Base-by-base conservation (phyloP, 371 early-diverging fungal genomes). In the Spraguea lophii region DNA sequence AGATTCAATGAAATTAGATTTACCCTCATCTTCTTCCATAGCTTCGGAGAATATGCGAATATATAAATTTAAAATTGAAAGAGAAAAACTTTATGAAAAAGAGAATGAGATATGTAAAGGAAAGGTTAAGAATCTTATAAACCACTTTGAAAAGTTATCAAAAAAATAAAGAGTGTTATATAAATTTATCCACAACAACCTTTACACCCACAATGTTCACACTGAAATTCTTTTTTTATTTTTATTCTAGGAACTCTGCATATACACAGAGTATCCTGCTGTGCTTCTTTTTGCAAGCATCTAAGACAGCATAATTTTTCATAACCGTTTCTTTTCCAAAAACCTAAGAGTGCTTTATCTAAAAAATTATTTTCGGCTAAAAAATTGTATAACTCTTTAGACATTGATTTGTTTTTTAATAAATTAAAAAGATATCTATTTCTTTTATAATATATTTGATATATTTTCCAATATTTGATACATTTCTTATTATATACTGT, bases 291-390 rank as follows among this genome's bases (percentile, higher is more conserved):
- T 59, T 92, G 92, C 43, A 92, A 83, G 66, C 95, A 93, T 42
- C 85, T 75, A 49, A 91, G 62, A 65, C 95, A 95, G 67, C 95
- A 95, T 41, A 95, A 74, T 56, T 85, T 84, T 64, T 95, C 95
- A 66, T 84, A 95, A 17, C 93, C 93, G 45, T 78, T 76, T 81
- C 88, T 92, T 63, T 81, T 80, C 95, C 95, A 95, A 55, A 89
- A 89, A 6, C 87, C 89, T 63, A 90, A 89, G 34, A 95, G 70
- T 57, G 75, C 79, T n/a, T 71, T 80, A 66, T 95, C 93, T 0
- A 84, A 90, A 60, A 84, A 82, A 32, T 80, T 80, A 58, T 85
- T 76, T 61, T 86, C 82, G 32, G 88, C 42, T 59, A 84, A 78
- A 59, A 82, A 91, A 52, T 86, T 83, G 64, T 87, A 92, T 20